Evolutionary conservation across 2,329 filamentous ascomycete genomes (phyloP).

Genomic region (Aspergillus fructus): DNA sequence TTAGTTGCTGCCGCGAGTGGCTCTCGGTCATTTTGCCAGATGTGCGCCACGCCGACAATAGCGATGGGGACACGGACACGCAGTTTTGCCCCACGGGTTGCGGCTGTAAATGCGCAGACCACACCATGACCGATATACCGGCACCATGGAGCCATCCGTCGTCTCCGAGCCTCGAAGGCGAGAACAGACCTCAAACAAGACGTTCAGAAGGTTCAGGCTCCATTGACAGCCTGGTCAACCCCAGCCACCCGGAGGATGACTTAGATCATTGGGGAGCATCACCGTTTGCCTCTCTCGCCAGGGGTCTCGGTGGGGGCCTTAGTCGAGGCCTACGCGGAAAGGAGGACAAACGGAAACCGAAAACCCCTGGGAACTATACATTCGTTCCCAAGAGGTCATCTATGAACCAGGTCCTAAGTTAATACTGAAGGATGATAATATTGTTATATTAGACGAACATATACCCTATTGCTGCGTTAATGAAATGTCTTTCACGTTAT

Average conservation of each 20-base stretch:
- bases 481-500: background rate
- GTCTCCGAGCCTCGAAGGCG: slow-evolving; percentile 21
- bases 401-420: slow-evolving; percentile 26
- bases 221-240: slow-evolving; percentile 15
- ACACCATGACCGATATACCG: slow-evolving; percentile 33
- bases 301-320: slow-evolving; percentile 43
- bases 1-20: slow-evolving; percentile 45
- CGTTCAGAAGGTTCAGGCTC: slow-evolving; percentile 15
- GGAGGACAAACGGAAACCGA: slow-evolving; percentile 31
- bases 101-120: slow-evolving; percentile 47
- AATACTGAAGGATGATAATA: slow-evolving; percentile 1
- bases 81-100: slow-evolving; percentile 47
- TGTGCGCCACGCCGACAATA: slow-evolving; percentile 14
- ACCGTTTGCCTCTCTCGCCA: slow-evolving; percentile 40
- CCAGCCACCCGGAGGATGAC: slow-evolving; percentile 33
- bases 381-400: slow-evolving; percentile 25
- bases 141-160: slow-evolving; percentile 25
- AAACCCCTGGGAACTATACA: slow-evolving; percentile 7
- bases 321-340: slow-evolving; percentile 39
- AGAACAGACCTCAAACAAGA: slow-evolving; percentile 17
- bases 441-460: background rate
- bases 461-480: slow-evolving; percentile 1
- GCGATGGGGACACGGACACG: slow-evolving; percentile 18
- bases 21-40: slow-evolving; percentile 28
- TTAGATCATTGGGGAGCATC: slow-evolving; percentile 38